Percentiles rank a stretch among this genome's conserved stretches.
These are phyloP conservation scores for Theileria orientalis DNA, from an alignment of 169 alveolate species.

Conservation along the genomic window DNA sequence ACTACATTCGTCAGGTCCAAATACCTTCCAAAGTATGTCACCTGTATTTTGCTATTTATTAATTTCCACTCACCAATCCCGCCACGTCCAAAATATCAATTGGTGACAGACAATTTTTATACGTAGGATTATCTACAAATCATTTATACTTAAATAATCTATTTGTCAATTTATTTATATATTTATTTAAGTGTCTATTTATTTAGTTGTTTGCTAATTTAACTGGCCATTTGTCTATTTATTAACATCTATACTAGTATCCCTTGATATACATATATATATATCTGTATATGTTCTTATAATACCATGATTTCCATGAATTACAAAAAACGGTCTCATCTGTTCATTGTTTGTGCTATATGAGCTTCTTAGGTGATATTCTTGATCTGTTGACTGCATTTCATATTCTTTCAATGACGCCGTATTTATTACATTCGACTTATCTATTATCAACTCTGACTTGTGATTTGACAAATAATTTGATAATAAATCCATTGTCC, in stretches of 20 bases:
- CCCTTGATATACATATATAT: background rate
- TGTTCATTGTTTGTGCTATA: slow-evolving; percentile 7
- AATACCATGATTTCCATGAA: slow-evolving; percentile 65
- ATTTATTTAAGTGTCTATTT: no score
- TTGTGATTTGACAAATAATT: slow-evolving; percentile 60
- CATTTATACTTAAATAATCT: background rate
- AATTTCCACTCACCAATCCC: slow-evolving; percentile 22
- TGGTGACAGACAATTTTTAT: slow-evolving; percentile 45
- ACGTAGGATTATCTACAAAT: slow-evolving; percentile 49
- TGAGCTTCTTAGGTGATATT: no score
- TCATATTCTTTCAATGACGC: no score
- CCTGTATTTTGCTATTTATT: slow-evolving; percentile 7
- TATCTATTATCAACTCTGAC: background rate
- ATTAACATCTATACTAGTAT: no score
- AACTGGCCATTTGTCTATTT: no score
- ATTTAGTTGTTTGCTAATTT: no score
- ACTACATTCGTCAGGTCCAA: slow-evolving; percentile 81
- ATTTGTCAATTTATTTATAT: no score
- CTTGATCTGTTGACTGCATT: no score
- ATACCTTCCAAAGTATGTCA: slow-evolving; percentile 90
- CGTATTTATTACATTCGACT: background rate
- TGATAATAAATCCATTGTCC: slow-evolving; percentile 68
- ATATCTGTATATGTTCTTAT: no score
- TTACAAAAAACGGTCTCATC: slow-evolving; percentile 50
- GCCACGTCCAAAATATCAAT: slow-evolving; percentile 66